These are phyloP conservation scores for Coemansia sp. DNA, from an alignment of 192 early-diverging fungal genomes.

Conservation along the genomic window DNA sequence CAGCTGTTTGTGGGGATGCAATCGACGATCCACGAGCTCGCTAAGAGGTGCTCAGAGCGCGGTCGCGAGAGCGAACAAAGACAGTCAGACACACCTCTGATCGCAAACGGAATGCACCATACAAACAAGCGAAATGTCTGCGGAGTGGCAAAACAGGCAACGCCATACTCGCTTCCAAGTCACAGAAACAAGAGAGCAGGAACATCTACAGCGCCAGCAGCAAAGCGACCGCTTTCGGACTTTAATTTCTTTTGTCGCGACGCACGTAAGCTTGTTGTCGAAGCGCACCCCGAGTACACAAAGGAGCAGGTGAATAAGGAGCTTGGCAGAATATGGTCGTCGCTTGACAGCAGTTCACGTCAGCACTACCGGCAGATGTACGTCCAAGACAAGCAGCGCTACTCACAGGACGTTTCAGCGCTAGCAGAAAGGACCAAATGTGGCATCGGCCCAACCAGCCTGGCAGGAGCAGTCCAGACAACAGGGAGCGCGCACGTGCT, in stretches of 20 bases:
- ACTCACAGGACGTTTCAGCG: constrained; percentile 17
- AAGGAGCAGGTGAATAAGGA: constrained; percentile 51
- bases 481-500: neutral
- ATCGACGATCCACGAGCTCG: constrained; percentile 3
- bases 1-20: constrained; percentile 18
- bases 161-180: neutral
- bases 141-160: neutral
- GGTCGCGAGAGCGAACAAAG: neutral
- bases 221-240: constrained; percentile 45
- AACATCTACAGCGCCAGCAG: neutral
- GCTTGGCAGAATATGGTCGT: constrained; percentile 45
- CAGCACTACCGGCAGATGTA: constrained; percentile 45
- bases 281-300: constrained; percentile 39
- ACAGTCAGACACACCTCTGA: neutral
- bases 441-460: neutral
- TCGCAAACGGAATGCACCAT: neutral
- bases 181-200: neutral
- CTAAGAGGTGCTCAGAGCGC: neutral
- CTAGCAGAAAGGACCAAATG: neutral
- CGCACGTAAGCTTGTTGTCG: constrained; percentile 45
- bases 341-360: constrained; percentile 28
- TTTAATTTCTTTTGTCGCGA: constrained; percentile 53
- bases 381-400: constrained; percentile 38
- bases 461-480: neutral
- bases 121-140: neutral